Evolutionary conservation across 306 rosid genomes (phyloP).

Genomic region (Quercus cerris): DNA sequence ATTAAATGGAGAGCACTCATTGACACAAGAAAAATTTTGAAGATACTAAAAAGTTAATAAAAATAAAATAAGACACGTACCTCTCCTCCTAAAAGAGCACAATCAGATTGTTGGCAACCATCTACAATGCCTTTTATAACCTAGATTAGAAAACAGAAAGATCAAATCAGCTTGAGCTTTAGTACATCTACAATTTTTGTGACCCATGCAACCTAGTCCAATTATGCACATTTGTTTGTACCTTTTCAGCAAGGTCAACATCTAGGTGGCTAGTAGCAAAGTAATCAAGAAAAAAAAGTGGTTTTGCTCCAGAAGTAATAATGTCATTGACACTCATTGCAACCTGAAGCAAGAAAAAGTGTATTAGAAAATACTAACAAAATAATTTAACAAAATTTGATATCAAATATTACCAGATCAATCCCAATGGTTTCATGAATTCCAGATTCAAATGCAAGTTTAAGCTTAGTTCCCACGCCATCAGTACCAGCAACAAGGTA

Average conservation of each 20-base stretch:
- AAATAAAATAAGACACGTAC: conserved; percentile 33
- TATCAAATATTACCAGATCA: conserved; percentile 61
- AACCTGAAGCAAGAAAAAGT: conserved; percentile 46
- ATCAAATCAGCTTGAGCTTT: not conserved
- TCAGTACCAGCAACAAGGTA: conserved; percentile 93
- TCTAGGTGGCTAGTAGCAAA: conserved; percentile 87
- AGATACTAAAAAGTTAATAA: not conserved
- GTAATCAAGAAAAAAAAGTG: conserved; percentile 27
- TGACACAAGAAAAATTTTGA: not conserved
- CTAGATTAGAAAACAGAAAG: conserved; percentile 30
- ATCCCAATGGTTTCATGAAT: conserved; percentile 92
- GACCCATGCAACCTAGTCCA: not conserved
- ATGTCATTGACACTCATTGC: conserved; percentile 98
- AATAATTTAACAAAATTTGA: not conserved
- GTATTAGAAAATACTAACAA: not conserved
- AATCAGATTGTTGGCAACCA: conserved; percentile 89
- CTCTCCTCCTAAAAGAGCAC: conserved; percentile 93
- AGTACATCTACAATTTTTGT: not conserved
- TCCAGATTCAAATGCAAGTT: conserved; percentile 87
- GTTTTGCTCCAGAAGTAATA: conserved; percentile 94
- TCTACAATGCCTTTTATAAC: conserved; percentile 88
- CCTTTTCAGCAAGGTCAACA: conserved; percentile 94
- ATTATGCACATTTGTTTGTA: conserved; percentile 9
- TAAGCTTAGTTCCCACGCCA: conserved; percentile 91
- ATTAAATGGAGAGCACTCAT: not conserved